Conservation (phyloP, 2,329 filamentous ascomycete genomes). For the Penicillium rolfsii region DNA sequence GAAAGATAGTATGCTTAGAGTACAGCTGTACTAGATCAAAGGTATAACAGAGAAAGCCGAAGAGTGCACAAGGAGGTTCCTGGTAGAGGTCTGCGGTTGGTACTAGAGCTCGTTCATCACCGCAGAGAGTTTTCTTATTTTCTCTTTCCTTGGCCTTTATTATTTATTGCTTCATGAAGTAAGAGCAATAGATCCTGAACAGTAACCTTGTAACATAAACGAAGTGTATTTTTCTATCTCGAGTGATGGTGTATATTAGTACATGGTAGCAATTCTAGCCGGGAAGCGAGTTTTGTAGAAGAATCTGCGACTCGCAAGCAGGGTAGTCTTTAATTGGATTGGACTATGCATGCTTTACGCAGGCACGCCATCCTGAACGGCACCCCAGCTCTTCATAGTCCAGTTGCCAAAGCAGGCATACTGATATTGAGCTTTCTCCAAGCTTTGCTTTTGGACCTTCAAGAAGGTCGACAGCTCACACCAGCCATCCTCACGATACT, state of each 20-base stretch:
- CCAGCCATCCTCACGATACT: conserved; percentile 71
- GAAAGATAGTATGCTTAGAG: no score
- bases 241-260: neutral
- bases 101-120: no score
- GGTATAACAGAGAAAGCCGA: no score
- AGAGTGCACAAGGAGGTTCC: no score
- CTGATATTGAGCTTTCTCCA: conserved; percentile 63
- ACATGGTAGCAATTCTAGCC: neutral
- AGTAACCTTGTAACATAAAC: no score
- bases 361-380: conserved; percentile 33
- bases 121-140: no score
- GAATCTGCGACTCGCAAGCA: neutral
- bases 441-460: conserved; percentile 62
- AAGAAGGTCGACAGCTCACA: conserved; percentile 73
- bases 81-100: no score
- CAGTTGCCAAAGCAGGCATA: conserved; percentile 65
- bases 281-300: neutral
- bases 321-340: neutral
- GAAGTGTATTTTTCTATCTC: neutral
- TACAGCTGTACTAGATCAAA: no score
- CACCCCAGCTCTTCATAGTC: conserved; percentile 27
- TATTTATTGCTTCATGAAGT: no score
- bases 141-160: no score
- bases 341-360: conserved; percentile 1
- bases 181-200: no score